phyloP scores from a whole-genome alignment of 2,329 filamentous ascomycete genomes.

The Botrytis elliptica region DNA sequence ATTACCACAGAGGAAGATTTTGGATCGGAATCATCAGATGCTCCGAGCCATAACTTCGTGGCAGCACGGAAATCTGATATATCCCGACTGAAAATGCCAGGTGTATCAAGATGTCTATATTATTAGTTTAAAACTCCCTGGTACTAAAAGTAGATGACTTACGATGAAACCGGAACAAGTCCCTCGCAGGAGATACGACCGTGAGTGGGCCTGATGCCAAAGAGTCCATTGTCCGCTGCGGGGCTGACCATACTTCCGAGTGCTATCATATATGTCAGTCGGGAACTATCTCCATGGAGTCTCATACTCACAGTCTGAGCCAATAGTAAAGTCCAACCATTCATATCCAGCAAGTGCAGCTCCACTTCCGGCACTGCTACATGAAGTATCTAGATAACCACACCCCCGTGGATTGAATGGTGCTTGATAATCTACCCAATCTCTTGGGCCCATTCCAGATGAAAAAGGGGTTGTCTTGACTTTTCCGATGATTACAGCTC shows the following conservation, averaged over 20 bases:
- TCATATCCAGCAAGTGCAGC: constrained; percentile 45
- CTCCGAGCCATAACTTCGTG: constrained; percentile 20
- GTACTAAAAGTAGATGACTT: not conserved
- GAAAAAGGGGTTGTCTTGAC: constrained; percentile 50
- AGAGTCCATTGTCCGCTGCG: constrained; percentile 26
- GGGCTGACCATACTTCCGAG: constrained; percentile 31
- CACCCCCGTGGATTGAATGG: constrained; percentile 47
- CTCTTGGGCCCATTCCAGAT: constrained; percentile 35
- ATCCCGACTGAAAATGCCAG: constrained; percentile 27
- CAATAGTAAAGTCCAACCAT: constrained; percentile 51
- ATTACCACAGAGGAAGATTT: not conserved
- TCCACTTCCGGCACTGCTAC: constrained; percentile 48
- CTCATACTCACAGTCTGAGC: constrained; percentile 43
- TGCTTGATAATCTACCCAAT: constrained; percentile 45
- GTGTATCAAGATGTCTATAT: constrained; percentile 28
- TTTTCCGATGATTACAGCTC: constrained; percentile 55
- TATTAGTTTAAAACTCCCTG: not conserved
- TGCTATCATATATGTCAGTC: not conserved
- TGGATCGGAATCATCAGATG: not conserved
- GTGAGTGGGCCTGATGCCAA: constrained; percentile 27
- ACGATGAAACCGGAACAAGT: constrained; percentile 24
- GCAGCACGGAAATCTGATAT: constrained; percentile 19
- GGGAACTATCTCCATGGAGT: rapidly evolving
- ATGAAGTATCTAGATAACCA: constrained; percentile 46
- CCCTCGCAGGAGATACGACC: constrained; percentile 22